Evolutionary conservation across 2,329 filamentous ascomycete genomes (phyloP).

Genomic region (Aspergillus ruber): DNA sequence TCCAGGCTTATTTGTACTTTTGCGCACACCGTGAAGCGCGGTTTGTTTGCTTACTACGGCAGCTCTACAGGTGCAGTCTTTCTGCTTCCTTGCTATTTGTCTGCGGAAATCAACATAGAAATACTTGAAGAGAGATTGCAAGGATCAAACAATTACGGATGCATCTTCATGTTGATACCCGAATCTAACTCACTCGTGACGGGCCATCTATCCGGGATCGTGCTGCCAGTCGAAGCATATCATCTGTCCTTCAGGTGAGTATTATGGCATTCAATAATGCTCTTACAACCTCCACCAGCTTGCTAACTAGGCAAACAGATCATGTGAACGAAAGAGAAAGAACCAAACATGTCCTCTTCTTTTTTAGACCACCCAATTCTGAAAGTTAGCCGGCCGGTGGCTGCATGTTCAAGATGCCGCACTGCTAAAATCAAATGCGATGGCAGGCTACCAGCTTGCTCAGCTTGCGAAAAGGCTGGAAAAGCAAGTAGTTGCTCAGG

Average conservation of each 20-base stretch:
- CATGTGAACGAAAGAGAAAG: conserved; percentile 11
- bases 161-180: background rate
- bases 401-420: conserved; percentile 75
- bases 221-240: background rate
- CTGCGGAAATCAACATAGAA: background rate
- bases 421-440: conserved; percentile 97
- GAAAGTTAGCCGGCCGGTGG: conserved; percentile 67
- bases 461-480: conserved; percentile 87
- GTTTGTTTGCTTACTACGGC: background rate
- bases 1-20: too few species aligned
- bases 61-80: too few species aligned
- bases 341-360: conserved; percentile 25
- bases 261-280: background rate
- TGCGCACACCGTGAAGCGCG: background rate
- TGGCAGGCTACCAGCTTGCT: conserved; percentile 90
- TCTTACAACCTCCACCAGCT: background rate
- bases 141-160: background rate
- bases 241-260: background rate
- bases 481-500: conserved; percentile 83
- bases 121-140: background rate
- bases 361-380: conserved; percentile 36
- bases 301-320: conserved; percentile 4
- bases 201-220: background rate
- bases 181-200: background rate
- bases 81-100: background rate